Evolutionary conservation across 129 eudicot species (phyloP).

Genomic region (Glebionis coronaria): DNA sequence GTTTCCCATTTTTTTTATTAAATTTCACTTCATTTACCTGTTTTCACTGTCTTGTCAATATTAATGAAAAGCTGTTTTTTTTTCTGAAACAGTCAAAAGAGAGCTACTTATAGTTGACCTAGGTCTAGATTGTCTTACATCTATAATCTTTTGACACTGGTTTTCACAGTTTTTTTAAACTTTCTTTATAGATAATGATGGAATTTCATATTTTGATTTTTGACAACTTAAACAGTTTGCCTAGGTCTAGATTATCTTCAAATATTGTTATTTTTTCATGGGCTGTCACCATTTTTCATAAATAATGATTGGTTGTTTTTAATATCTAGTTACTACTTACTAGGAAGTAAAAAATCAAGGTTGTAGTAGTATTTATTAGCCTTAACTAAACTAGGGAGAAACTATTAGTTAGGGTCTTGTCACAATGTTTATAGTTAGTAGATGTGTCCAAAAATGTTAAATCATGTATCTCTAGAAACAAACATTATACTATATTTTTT

Average conservation of each 20-base stretch:
- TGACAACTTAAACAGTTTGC: no score
- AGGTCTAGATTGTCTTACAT: neutral
- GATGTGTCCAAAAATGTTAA: neutral
- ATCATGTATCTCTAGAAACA: no score
- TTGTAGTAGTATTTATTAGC: neutral
- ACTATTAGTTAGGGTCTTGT: no score
- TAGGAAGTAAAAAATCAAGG: neutral
- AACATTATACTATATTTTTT: no score
- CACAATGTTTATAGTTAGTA: no score
- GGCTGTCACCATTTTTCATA: neutral
- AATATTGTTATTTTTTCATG: slow-evolving; percentile 5
- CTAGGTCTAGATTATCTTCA: neutral
- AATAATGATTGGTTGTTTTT: neutral
- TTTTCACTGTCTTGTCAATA: neutral
- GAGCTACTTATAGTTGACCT: slow-evolving; percentile 16
- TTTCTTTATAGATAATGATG: no score
- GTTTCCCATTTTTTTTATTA: slow-evolving; percentile 31
- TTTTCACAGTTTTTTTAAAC: neutral
- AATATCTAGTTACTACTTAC: neutral
- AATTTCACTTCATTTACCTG: slow-evolving; percentile 2
- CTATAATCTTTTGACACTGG: neutral
- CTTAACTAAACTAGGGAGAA: no score
- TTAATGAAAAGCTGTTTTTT: neutral
- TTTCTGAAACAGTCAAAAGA: neutral
- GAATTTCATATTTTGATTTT: no score